Evolutionary conservation across 495 filamentous ascomycete species (phyloP), one percentile per base, ranked within the genome.

Genomic region (Penicillium parvum): DNA sequence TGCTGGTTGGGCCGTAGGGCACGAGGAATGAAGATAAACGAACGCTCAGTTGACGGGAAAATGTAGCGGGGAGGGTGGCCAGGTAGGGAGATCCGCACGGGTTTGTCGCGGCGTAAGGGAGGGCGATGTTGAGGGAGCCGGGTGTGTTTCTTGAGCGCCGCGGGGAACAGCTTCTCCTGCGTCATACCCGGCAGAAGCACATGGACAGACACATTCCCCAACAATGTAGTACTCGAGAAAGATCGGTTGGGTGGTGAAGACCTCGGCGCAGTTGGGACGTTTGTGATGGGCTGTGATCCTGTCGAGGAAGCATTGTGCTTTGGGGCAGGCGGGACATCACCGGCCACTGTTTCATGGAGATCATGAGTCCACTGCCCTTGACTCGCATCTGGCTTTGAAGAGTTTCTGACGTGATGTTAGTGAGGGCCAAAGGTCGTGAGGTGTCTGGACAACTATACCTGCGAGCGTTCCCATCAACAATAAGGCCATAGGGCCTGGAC

Each of bases 11-110:
- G 94, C 52, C 92, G 78, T 64, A 94, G 76, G 11, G 92, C 91
- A 53, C 92, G 77, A 12, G 92, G 92, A 43, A 99, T 99, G 65
- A 99, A 99, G 51, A 97, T 94, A 58, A 99, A 99, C 0, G 92
- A 96, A 41, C 92, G 77, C 40, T 95, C 89, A 35, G 75, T 75
- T 8, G 86, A 81, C 5, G 92, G 92, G 63, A 91, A 96, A 29
- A 96, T 91, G 61, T 96, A 96, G 32, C 86, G 79, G 15, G 88
- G 80, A 12, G 77, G 61, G 39, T 82, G 75, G 15, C 84, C 78
- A 5, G 92, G 92, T 30, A 99, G 73, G 18, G 90, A 96, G 42
- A 99, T 87, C 32, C 92, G 83, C 19, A 97, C 92, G 9, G 94
- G 94, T 57, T 97, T 99, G 63, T 99, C 92, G 32, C 92, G 86